Base-by-base conservation (phyloP, 139 green algal species). In the Zygnema cylindricum region DNA sequence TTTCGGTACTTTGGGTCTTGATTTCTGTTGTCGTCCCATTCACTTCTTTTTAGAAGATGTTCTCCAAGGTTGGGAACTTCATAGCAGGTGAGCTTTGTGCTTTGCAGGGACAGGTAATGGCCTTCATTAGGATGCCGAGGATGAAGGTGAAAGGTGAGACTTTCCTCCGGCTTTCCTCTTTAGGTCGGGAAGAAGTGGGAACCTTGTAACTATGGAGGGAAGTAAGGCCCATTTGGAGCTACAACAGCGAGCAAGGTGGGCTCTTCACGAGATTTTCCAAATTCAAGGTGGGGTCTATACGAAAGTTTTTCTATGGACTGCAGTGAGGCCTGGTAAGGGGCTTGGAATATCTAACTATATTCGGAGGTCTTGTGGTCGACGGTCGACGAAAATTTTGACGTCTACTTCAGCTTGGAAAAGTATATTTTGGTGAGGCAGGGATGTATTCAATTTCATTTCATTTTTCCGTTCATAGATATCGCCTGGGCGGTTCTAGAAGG, bases 61-160 rank as follows among this genome's bases (percentile, higher is more conserved):
- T n/a, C n/a, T n/a, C n/a, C n/a, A n/a, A n/a, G n/a, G n/a, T n/a
- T n/a, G n/a, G n/a, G 11, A 79, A 16, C 71, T 79, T 43, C 71
- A 54, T 79, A 41, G 38, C 36, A 79, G 21, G 3, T 25, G 7
- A 43, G 71, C 71, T 23, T 43, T 79, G 71, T 79, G 71, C 36
- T n/a, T 79, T 79, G 71, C 71, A 79, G 71, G 71, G 71, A 79
- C 71, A 41, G 71, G 71, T 79, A 43, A 79, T n/a, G 71, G 16
- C 71, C 71, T 41, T 11, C 30, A 25, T 73, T 25, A 25, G 57
- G 57, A 41, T 79, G 71, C 36, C 16, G 11, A 3, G 7, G 71
- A 16, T 79, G 71, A 79, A 16, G 71, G 11, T 79, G 36, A 43
- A 54, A 63, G 49, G 71, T 79, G 38, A 79, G 71, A 11, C 21